Evolutionary conservation across 2,329 filamentous ascomycete species (phyloP), one percentile per base, ranked within the genome.

Genomic region (Talaromyces islandicus): DNA sequence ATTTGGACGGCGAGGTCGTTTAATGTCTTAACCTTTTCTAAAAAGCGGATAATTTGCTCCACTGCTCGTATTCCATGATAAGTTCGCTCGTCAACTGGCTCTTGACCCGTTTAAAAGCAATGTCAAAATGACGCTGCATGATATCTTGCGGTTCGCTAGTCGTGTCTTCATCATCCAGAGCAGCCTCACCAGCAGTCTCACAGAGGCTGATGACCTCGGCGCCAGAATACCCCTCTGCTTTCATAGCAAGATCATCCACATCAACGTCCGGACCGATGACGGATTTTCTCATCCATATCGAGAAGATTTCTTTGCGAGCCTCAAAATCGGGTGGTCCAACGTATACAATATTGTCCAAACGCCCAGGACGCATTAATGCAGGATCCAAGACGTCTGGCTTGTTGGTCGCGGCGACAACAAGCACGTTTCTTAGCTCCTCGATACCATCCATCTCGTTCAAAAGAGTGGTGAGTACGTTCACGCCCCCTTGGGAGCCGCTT

Each of bases 381-480:
- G 90, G 85, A 70, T 97, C 93, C 21, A 97, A 83, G 1, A 88
- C 83, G 68, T 96, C 89, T 0, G 93, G 93, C 57, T 91, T 86
- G 76, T 97, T 97, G 0, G 93, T 97, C 2, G 93, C 93, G 0
- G 91, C 93, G 19, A 97, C 84, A 14, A 97, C 88, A 61, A 95
- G 84, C 0, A 97, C 92, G 60, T 90, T 90, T 58, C 88, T 88
- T 21, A 95, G 80, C 43, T 88, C 81, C 73, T 96, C 91, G 66
- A 97, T 96, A 53, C 93, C 93, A 70, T 97, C 93, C 89, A 97
- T 95, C 72, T 97, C 93, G 62, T 92, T 96, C 5, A 97, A 83
- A 29, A 97, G 78, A 1, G 92, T 95, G 0, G 92, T 92, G 14
- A 97, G 83, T 51, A 96, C 90, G 70, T 97, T 94, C 54, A 96